These are phyloP conservation scores for Cladorrhinum samala DNA, from an alignment of 495 filamentous ascomycete genomes.

Conservation along the genomic window DNA sequence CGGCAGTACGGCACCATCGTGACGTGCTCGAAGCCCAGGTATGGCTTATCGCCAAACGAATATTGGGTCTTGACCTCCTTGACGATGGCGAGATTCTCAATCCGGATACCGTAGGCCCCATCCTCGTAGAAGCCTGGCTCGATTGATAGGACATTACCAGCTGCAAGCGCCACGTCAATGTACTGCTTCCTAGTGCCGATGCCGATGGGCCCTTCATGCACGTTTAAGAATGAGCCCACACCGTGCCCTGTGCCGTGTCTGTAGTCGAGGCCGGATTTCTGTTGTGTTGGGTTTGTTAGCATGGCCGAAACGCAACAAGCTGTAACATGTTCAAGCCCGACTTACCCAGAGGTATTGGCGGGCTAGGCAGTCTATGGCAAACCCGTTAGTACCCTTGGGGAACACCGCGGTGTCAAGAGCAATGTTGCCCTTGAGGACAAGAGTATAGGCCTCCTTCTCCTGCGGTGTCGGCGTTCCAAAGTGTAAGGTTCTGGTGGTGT, in stretches of 20 bases:
- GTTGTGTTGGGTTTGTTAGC: constrained; percentile 11
- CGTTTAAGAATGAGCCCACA: constrained; percentile 86
- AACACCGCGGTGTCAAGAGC: constrained; percentile 82
- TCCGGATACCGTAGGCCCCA: constrained; percentile 93
- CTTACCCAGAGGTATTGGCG: constrained; percentile 85
- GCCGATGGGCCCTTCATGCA: constrained; percentile 96
- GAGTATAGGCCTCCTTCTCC: constrained; percentile 87
- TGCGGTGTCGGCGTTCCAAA: constrained; percentile 80
- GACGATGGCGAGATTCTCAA: constrained; percentile 91
- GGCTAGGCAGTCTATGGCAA: constrained; percentile 82
- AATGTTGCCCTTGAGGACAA: constrained; percentile 95
- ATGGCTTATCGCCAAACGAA: constrained; percentile 88
- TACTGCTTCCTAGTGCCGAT: constrained; percentile 90
- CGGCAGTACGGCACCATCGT: constrained; percentile 94
- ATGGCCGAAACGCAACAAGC: neutral
- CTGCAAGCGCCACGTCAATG: constrained; percentile 78
- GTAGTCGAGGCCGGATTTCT: constrained; percentile 84
- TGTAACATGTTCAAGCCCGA: neutral
- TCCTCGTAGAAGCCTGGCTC: constrained; percentile 99
- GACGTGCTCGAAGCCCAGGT: constrained; percentile 91
- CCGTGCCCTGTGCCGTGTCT: constrained; percentile 96
- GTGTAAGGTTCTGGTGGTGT: constrained; percentile 90
- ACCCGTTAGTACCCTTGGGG: constrained; percentile 91
- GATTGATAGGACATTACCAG: constrained; percentile 92
- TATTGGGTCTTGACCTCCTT: constrained; percentile 79